phyloP scores from a whole-genome alignment of 2,329 filamentous ascomycete species.

The Colletotrichum noveboracense region DNA sequence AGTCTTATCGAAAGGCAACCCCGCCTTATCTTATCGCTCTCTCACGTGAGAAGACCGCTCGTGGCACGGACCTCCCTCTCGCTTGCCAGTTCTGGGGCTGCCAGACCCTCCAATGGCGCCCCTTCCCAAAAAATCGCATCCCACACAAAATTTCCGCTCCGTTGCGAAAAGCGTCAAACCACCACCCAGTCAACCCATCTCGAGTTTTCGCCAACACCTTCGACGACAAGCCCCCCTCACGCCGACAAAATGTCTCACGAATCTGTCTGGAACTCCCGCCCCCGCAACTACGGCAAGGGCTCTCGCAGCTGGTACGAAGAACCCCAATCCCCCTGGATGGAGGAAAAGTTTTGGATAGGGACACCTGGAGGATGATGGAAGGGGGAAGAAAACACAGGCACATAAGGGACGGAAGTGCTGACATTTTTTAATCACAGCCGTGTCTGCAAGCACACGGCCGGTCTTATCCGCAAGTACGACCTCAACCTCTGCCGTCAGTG shows the following conservation, averaged over 20 bases:
- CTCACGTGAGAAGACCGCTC: background rate
- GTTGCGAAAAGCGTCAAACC: background rate
- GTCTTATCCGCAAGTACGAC: conserved; percentile 99
- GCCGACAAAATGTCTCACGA: conserved; percentile 74
- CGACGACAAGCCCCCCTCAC: conserved; percentile 31
- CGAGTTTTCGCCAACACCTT: conserved; percentile 16
- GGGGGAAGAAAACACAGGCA: background rate
- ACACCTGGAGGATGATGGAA: background rate
- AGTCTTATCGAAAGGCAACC: background rate
- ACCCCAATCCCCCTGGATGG: background rate
- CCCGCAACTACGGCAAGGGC: conserved; percentile 97
- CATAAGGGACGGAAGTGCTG: conserved; percentile 27
- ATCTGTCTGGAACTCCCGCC: conserved; percentile 99
- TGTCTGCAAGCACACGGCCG: conserved; percentile 89
- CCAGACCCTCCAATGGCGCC: conserved; percentile 33
- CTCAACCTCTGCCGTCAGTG: conserved; percentile 86
- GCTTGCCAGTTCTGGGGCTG: conserved; percentile 11
- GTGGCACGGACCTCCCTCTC: background rate
- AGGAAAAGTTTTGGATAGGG: background rate
- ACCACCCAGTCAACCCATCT: conserved; percentile 20
- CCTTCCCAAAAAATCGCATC: conserved; percentile 6
- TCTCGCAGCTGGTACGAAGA: conserved; percentile 84
- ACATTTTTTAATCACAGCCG: conserved; percentile 52
- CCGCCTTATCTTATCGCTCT: background rate
- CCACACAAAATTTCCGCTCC: conserved; percentile 23